These are phyloP conservation scores for Tetradesmus lagerheimii DNA, from an alignment of 139 green algal species.

Conservation along the genomic window DNA sequence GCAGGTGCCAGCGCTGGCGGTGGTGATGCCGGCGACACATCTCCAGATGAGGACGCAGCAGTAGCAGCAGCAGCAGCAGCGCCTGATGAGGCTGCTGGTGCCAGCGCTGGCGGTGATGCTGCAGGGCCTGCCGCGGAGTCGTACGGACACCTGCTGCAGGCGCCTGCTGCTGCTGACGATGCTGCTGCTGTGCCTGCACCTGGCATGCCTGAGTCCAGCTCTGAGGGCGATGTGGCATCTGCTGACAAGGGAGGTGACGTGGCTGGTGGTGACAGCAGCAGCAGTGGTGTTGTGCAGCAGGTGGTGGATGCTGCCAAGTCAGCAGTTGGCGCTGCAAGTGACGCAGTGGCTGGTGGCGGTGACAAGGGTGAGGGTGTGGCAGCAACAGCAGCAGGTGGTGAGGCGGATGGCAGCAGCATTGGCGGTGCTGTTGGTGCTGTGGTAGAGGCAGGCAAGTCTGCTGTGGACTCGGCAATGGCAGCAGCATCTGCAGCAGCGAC, in stretches of 20 bases:
- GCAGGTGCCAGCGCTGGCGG: background rate
- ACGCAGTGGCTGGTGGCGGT: background rate
- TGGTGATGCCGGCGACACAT: background rate
- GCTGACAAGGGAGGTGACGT: too few relatives aligned
- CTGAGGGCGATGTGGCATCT: too few relatives aligned
- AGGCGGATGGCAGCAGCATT: background rate
- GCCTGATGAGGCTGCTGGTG: slow-evolving; percentile 2
- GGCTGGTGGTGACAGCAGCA: background rate
- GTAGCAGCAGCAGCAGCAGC: background rate
- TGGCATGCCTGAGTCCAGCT: background rate
- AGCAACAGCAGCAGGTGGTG: background rate
- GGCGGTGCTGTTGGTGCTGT: background rate
- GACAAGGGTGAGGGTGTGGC: background rate
- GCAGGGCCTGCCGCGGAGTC: slow-evolving; percentile 1
- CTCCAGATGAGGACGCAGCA: background rate
- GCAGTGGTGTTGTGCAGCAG: background rate
- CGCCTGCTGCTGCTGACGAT: background rate
- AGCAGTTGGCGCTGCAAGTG: background rate
- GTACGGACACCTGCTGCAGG: slow-evolving; percentile 15
- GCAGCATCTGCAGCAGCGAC: background rate
- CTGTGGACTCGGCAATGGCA: background rate
- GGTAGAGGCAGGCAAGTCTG: background rate
- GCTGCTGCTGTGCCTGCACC: background rate
- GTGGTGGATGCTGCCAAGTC: background rate
- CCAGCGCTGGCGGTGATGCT: background rate